Conservation (phyloP, 2,329 filamentous ascomycete species). For the Scytalidium lignicola region DNA sequence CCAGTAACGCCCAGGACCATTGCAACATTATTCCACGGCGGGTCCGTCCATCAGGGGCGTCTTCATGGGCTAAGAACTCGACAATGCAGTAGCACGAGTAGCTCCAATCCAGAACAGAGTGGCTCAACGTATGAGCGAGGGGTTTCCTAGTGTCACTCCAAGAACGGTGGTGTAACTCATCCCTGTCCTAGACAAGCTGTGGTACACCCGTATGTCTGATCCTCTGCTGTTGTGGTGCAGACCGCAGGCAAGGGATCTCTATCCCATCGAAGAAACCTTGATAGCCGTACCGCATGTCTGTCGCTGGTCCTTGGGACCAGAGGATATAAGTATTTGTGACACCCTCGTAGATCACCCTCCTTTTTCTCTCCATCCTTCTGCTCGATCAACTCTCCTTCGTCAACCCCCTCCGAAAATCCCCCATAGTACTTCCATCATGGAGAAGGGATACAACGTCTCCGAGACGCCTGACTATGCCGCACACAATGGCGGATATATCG, state of each 20-base stretch:
- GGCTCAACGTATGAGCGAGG: too few species aligned
- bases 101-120: too few species aligned
- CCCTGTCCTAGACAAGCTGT: background rate
- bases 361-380: background rate
- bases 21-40: too few species aligned
- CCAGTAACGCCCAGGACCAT: too few species aligned
- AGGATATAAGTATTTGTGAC: conserved; percentile 6
- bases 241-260: background rate
- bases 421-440: conserved; percentile 12
- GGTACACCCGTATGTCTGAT: background rate
- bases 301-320: background rate
- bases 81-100: too few species aligned
- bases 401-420: background rate
- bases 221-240: background rate
- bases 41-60: too few species aligned
- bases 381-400: background rate
- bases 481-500: conserved; percentile 16
- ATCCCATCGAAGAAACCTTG: background rate
- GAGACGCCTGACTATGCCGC: conserved; percentile 11
- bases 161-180: background rate
- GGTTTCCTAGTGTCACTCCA: too few species aligned
- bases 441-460: conserved; percentile 20
- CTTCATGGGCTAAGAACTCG: too few species aligned
- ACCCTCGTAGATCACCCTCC: background rate
- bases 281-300: background rate